phyloP scores from a whole-genome alignment of 1,284 basidiomycete species.

The Irpex sp. region DNA sequence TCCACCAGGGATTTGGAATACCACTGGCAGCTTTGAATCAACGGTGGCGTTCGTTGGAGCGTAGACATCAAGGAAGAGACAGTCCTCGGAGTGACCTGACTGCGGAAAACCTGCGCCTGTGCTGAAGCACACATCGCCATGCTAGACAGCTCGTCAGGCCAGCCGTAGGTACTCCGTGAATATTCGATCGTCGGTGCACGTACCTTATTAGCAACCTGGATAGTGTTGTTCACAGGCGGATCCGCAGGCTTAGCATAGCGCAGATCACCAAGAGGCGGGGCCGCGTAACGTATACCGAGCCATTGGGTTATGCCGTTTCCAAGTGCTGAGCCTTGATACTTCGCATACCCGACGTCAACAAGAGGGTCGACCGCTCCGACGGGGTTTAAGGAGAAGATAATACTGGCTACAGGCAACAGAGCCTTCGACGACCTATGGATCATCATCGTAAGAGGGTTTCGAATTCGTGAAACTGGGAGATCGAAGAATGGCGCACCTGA shows the following conservation, averaged over 20 bases:
- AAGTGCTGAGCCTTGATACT: neutral
- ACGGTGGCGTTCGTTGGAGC: slow-evolving; percentile 40
- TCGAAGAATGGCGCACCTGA: neutral
- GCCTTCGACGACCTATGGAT: neutral
- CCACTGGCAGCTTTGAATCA: slow-evolving; percentile 42
- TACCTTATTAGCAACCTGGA: slow-evolving; percentile 7
- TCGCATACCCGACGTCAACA: neutral
- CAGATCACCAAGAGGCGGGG: slow-evolving; percentile 49
- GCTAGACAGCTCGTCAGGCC: slow-evolving; percentile 10
- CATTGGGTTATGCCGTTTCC: neutral
- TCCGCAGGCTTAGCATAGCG: slow-evolving; percentile 43
- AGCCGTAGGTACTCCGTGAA: slow-evolving; percentile 41
- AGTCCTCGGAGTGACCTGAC: slow-evolving; percentile 30
- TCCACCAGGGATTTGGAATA: slow-evolving; percentile 45
- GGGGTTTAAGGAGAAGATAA: neutral
- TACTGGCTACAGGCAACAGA: neutral
- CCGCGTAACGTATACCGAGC: slow-evolving; percentile 47
- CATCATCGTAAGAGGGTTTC: neutral
- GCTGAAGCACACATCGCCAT: neutral
- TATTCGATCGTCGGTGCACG: slow-evolving; percentile 36
- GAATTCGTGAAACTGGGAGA: neutral
- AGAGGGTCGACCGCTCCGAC: neutral
- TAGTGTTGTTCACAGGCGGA: slow-evolving; percentile 36
- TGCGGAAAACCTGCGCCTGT: neutral
- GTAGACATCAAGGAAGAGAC: slow-evolving; percentile 52